These are phyloP conservation scores for Phytophthora hibernalis DNA, from an alignment of 352 stramenopile genomes.

Conservation along the genomic window DNA sequence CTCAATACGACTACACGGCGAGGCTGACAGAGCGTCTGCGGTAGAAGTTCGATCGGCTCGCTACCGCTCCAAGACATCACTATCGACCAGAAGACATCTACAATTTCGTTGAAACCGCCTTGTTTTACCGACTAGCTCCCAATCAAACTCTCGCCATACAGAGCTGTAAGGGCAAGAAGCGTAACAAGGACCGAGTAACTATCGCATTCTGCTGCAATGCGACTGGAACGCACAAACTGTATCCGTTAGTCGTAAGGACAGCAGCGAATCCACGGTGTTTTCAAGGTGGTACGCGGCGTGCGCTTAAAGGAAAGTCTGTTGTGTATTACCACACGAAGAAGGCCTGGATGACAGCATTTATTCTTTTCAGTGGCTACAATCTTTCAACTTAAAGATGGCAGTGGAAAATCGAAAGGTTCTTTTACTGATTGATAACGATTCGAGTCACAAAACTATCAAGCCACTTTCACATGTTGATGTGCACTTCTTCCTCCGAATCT, in stretches of 20 bases:
- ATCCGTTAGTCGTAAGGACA: constrained; percentile 6
- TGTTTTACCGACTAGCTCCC: constrained; percentile 12
- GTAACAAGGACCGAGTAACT: constrained; percentile 1
- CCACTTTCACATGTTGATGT: constrained; percentile 9
- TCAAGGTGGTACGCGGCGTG: background rate
- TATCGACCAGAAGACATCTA: constrained; percentile 6
- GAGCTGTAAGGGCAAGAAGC: constrained; percentile 9
- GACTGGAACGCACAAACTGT: constrained; percentile 8
- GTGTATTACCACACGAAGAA: background rate
- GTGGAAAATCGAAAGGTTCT: constrained; percentile 12
- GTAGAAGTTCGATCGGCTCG: constrained; percentile 6
- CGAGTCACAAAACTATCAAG: constrained; percentile 14
- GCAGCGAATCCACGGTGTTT: constrained; percentile 11
- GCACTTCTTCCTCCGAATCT: constrained; percentile 5
- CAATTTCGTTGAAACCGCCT: constrained; percentile 1
- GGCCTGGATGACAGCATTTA: constrained; percentile 10
- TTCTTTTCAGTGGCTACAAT: constrained; percentile 18
- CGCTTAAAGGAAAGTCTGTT: constrained; percentile 8
- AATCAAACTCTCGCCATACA: background rate
- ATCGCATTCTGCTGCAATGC: constrained; percentile 13
- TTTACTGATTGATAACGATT: constrained; percentile 18
- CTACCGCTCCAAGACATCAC: constrained; percentile 12
- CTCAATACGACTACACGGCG: background rate
- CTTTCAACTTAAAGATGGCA: constrained; percentile 18
- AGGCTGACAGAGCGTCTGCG: background rate